Evolutionary conservation across 1,284 basidiomycete species (phyloP).

Genomic region (Xerocomus minutiporus): DNA sequence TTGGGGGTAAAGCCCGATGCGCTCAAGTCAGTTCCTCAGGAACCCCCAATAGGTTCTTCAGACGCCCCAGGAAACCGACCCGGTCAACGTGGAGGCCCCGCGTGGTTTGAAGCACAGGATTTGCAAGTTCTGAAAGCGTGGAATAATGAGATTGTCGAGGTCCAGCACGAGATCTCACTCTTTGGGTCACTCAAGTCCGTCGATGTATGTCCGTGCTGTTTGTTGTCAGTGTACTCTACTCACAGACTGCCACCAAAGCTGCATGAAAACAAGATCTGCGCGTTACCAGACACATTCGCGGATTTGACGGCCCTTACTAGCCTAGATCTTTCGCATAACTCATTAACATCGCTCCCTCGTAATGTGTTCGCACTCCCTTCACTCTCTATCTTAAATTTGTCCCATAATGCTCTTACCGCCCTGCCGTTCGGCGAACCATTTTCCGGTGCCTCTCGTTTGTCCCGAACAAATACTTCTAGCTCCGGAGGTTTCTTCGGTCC

Average conservation of each 20-base stretch:
- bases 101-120: slow-evolving; percentile 79
- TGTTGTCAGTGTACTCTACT: not conserved
- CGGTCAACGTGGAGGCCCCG: slow-evolving; percentile 41
- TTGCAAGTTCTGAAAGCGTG: slow-evolving; percentile 67
- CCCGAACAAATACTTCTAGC: slow-evolving; percentile 29
- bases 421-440: slow-evolving; percentile 61
- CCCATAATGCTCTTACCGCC: slow-evolving; percentile 58
- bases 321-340: slow-evolving; percentile 70
- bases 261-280: slow-evolving; percentile 63
- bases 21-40: slow-evolving; percentile 57
- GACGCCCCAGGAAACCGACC: slow-evolving; percentile 33
- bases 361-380: slow-evolving; percentile 65
- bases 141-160: slow-evolving; percentile 71
- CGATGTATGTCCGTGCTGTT: slow-evolving; percentile 49
- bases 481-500: slow-evolving; percentile 60
- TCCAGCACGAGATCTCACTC: slow-evolving; percentile 74
- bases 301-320: slow-evolving; percentile 60
- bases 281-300: slow-evolving; percentile 58
- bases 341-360: slow-evolving; percentile 53
- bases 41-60: slow-evolving; percentile 50
- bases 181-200: slow-evolving; percentile 75
- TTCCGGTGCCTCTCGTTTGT: slow-evolving; percentile 23
- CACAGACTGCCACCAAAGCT: slow-evolving; percentile 41
- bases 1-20: slow-evolving; percentile 64
- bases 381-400: slow-evolving; percentile 61